Percentiles rank a stretch among this genome's conserved stretches.
phyloP scores from a whole-genome alignment of 805 yeast species.

The Saccharomycopsis capsularis region DNA sequence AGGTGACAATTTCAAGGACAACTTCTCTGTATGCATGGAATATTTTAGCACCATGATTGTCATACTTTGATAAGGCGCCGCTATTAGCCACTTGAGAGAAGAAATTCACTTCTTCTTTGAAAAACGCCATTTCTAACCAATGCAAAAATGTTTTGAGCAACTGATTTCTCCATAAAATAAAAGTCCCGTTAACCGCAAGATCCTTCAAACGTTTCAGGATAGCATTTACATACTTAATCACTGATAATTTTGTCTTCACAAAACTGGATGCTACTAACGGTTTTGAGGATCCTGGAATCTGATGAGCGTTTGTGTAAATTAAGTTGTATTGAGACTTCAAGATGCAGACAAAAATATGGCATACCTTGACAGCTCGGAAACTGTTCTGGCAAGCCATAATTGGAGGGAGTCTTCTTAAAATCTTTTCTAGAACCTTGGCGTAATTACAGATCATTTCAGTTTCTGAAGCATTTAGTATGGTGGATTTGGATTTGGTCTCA shows the following conservation, averaged over 20 bases:
- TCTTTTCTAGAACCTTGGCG: constrained; percentile 30
- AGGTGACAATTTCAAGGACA: constrained; percentile 57
- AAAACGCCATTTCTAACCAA: constrained; percentile 31
- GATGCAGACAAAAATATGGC: constrained; percentile 7
- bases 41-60: not conserved
- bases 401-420: constrained; percentile 4
- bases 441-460: constrained; percentile 40
- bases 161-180: constrained; percentile 26
- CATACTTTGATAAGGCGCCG: not conserved
- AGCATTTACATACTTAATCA: not conserved
- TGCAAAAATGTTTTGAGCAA: constrained; percentile 30
- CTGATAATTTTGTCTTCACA: constrained; percentile 5
- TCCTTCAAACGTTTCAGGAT: not conserved
- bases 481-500: constrained; percentile 24
- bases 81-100: not conserved
- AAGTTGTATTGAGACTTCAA: constrained; percentile 24
- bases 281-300: not conserved
- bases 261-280: not conserved
- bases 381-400: constrained; percentile 10
- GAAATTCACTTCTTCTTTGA: constrained; percentile 18
- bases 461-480: constrained; percentile 41
- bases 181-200: constrained; percentile 5
- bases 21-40: constrained; percentile 24
- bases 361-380: not conserved
- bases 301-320: constrained; percentile 22